A percentile compares a stretch with the other conserved stretches of the same genome.
Evolutionary conservation across 1,284 basidiomycete genomes (phyloP).

Genomic region (Thelephora terrestris): DNA sequence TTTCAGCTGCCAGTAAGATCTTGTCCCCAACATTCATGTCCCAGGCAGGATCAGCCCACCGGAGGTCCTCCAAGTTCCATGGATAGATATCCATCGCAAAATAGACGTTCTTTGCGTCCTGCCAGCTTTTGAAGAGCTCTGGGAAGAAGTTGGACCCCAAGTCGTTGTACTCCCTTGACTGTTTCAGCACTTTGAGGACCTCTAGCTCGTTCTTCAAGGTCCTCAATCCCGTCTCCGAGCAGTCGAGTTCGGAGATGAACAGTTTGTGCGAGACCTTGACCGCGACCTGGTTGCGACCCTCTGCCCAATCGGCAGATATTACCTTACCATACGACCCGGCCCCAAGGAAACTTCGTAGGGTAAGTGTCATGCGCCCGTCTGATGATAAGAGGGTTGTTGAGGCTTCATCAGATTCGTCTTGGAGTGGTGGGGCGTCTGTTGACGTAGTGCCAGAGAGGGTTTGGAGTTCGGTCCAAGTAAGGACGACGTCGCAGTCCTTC

Average conservation of each 20-base stretch:
- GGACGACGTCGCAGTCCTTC: no score
- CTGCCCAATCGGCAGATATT: background rate
- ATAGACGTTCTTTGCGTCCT: slow-evolving; percentile 4
- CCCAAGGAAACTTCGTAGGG: background rate
- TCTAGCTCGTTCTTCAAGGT: background rate
- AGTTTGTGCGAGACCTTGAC: background rate
- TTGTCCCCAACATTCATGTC: slow-evolving; percentile 4
- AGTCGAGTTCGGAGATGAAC: background rate
- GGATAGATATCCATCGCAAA: slow-evolving; percentile 4
- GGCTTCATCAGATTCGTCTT: background rate
- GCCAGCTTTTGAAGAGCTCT: slow-evolving; percentile 3
- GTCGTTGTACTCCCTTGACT: background rate
- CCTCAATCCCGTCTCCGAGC: background rate
- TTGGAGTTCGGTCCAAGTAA: no score
- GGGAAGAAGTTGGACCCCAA: background rate
- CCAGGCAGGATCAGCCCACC: background rate
- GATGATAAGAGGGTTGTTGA: background rate
- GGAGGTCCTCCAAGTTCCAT: background rate
- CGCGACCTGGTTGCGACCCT: background rate
- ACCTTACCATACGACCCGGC: background rate
- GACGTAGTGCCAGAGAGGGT: no score
- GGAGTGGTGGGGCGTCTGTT: no score
- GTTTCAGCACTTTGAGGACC: background rate
- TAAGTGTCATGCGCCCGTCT: background rate
- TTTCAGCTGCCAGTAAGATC: slow-evolving; percentile 14